These are phyloP conservation scores for Symbiodinium natans DNA, from an alignment of 73 alveolate genomes.

Conservation along the genomic window DNA sequence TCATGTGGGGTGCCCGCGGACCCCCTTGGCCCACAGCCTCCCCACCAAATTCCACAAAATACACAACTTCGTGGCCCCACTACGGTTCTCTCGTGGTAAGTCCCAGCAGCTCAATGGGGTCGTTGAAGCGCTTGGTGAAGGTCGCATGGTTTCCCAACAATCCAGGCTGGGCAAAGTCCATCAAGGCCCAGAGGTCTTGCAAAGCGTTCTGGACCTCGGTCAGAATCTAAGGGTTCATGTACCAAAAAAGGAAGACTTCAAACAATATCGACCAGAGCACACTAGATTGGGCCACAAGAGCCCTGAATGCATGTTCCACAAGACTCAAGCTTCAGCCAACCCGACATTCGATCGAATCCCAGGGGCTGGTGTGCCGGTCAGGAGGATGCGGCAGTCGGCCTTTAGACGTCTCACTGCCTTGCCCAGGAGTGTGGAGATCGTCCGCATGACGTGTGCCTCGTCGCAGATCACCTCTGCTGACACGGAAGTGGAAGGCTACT, in stretches of 20 bases:
- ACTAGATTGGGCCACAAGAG: too few species aligned
- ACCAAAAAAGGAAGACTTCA: too few species aligned
- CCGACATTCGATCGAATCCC: background rate
- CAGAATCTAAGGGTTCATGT: too few species aligned
- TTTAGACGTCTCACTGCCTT: constrained; percentile 62
- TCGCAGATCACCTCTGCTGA: constrained; percentile 77
- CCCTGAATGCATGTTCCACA: too few species aligned
- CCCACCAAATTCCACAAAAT: too few species aligned
- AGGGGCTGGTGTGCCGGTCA: constrained; percentile 71
- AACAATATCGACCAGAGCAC: too few species aligned
- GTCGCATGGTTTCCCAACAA: constrained; percentile 94
- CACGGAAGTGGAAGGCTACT: too few species aligned
- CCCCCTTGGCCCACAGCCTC: too few species aligned
- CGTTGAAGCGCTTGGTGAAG: constrained; percentile 94
- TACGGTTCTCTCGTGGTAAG: too few species aligned
- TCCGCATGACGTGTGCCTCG: constrained; percentile 90
- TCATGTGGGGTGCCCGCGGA: too few species aligned
- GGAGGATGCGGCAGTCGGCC: constrained; percentile 44
- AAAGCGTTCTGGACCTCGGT: constrained; percentile 95
- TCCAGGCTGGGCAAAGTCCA: constrained; percentile 97
- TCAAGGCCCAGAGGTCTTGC: constrained; percentile 96
- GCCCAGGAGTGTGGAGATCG: constrained; percentile 85
- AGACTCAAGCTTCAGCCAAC: background rate
- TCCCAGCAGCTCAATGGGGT: constrained; percentile 87
- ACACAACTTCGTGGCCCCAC: too few species aligned